Evolutionary conservation across 164 flowering plant species (phyloP).

Genomic region (Macadamia tetraphylla): DNA sequence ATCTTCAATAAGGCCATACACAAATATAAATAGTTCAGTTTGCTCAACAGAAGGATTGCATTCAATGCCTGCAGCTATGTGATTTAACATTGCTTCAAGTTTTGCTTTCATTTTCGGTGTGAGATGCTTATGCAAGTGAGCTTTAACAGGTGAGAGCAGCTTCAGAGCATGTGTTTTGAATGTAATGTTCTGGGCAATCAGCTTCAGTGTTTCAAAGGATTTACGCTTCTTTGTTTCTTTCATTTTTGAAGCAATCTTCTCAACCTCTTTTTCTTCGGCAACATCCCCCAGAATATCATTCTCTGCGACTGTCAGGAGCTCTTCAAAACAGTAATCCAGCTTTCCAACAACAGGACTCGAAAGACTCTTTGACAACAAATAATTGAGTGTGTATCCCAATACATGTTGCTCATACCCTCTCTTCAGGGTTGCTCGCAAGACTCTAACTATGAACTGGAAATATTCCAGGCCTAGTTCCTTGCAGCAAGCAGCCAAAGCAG

Average conservation of each 20-base stretch:
- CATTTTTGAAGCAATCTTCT: constrained; percentile 95
- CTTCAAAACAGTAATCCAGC: constrained; percentile 76
- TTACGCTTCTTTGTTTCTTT: constrained; percentile 77
- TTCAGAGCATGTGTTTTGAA: constrained; percentile 64
- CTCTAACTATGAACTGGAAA: constrained; percentile 57
- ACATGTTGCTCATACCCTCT: constrained; percentile 93
- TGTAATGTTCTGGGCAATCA: constrained; percentile 66
- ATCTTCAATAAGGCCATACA: constrained; percentile 67
- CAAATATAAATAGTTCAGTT: constrained; percentile 66
- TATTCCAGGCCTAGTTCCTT: constrained; percentile 80
- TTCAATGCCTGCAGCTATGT: constrained; percentile 79
- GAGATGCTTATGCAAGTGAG: constrained; percentile 52
- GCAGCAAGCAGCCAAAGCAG: constrained; percentile 78
- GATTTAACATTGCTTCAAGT: constrained; percentile 57
- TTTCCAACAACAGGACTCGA: constrained; percentile 31
- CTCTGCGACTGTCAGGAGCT: constrained; percentile 62
- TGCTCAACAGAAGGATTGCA: constrained; percentile 61
- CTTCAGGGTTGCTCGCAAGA: constrained; percentile 62
- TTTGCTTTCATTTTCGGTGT: constrained; percentile 65
- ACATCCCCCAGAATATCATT: constrained; percentile 91
- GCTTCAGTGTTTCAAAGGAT: constrained; percentile 69
- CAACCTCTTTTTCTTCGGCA: constrained; percentile 91
- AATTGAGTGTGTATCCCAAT: constrained; percentile 73
- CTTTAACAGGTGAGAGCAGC: constrained; percentile 63
- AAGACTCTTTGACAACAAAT: constrained; percentile 53